phyloP scores from a whole-genome alignment of 2,329 filamentous ascomycete genomes.

The Onygena corvina region DNA sequence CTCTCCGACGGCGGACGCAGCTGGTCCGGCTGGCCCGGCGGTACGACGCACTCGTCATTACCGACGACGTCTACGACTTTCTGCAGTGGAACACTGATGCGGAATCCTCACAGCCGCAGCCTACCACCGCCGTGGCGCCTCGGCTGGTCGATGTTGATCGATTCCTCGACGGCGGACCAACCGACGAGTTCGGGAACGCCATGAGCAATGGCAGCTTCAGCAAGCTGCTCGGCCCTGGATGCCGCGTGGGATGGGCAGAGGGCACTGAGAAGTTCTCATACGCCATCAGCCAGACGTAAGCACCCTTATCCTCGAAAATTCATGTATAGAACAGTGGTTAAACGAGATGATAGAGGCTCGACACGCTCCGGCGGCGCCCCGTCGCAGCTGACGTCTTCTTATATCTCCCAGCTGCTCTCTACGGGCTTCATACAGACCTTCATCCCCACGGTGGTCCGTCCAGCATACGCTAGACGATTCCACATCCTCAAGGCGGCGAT shows the following conservation, averaged over 20 bases:
- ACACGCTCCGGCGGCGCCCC: constrained; percentile 49
- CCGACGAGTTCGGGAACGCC: constrained; percentile 61
- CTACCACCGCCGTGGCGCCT: constrained; percentile 39
- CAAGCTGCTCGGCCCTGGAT: constrained; percentile 72
- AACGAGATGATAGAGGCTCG: constrained; percentile 37
- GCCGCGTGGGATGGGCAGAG: constrained; percentile 81
- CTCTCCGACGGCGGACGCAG: constrained; percentile 50
- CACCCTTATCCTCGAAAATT: constrained; percentile 5
- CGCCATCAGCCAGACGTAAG: constrained; percentile 49
- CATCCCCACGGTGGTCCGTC: constrained; percentile 43
- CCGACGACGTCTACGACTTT: constrained; percentile 91
- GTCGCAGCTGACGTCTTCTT: constrained; percentile 47
- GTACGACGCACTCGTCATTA: constrained; percentile 69
- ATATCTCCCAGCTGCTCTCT: constrained; percentile 44
- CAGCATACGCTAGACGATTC: constrained; percentile 45
- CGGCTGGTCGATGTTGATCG: constrained; percentile 69
- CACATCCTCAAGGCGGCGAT: constrained; percentile 48
- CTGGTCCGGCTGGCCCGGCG: constrained; percentile 66
- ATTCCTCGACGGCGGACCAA: constrained; percentile 48
- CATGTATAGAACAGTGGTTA: constrained; percentile 14
- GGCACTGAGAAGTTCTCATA: constrained; percentile 50
- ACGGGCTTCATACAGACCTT: constrained; percentile 42
- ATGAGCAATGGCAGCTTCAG: constrained; percentile 82
- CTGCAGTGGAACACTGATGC: constrained; percentile 57
- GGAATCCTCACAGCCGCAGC: constrained; percentile 6